Conservation (phyloP, 2,329 filamentous ascomycete genomes). For the Leptoxyphium fumago region DNA sequence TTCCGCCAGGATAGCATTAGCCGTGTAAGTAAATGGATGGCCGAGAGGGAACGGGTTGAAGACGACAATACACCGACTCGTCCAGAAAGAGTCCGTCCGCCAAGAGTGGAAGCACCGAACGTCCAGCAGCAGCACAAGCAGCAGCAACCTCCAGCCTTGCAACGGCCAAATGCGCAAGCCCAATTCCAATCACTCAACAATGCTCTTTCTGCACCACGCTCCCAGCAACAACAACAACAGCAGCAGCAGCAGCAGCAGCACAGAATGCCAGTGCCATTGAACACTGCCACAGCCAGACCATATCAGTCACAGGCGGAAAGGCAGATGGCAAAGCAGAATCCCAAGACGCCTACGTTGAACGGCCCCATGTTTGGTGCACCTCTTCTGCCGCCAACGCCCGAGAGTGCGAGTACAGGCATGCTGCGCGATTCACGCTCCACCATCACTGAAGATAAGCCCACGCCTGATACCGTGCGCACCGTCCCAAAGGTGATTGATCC, state of each 20-base stretch:
- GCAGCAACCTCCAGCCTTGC: conserved; percentile 1
- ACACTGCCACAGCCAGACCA: neutral
- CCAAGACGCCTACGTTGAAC: conserved; percentile 1
- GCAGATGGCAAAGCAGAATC: neutral
- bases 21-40: conserved; percentile 23
- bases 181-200: conserved; percentile 11
- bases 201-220: conserved; percentile 2
- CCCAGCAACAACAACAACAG: neutral
- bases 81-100: conserved; percentile 12
- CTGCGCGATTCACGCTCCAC: conserved; percentile 18
- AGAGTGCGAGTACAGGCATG: conserved; percentile 19
- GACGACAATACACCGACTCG: conserved; percentile 17
- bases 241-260: neutral
- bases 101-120: conserved; percentile 1
- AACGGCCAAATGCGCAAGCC: conserved; percentile 4
- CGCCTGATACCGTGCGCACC: too few species aligned
- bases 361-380: conserved; percentile 12
- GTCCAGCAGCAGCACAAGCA: conserved; percentile 1
- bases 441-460: conserved; percentile 7
- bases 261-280: neutral
- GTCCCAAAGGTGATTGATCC: too few species aligned
- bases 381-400: conserved; percentile 20
- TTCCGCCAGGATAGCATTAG: conserved; percentile 20
- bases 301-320: neutral
- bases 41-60: conserved; percentile 10